Evolutionary conservation across 306 rosid species (phyloP).

Genomic region (Castanea mollissima): DNA sequence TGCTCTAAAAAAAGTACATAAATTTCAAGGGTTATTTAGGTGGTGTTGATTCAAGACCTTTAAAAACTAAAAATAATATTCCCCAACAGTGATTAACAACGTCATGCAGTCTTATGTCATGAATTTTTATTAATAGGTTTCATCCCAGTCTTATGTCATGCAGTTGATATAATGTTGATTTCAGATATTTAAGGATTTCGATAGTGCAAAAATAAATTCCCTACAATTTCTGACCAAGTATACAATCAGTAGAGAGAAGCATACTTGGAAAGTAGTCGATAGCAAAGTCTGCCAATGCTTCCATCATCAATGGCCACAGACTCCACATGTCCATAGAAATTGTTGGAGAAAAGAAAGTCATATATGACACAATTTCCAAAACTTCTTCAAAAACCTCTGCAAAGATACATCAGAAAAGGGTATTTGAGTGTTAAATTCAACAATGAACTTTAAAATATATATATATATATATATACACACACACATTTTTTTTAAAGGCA

Average conservation of each 20-base stretch:
- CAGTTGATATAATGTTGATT: no score
- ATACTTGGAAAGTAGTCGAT: conserved; percentile 89
- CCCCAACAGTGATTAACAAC: no score
- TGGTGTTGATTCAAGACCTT: no score
- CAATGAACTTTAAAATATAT: not conserved
- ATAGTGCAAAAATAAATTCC: not conserved
- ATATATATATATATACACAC: no score
- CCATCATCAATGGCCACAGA: conserved; percentile 98
- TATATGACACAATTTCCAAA: conserved; percentile 90
- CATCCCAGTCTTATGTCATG: no score
- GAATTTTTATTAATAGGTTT: no score
- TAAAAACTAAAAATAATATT: no score
- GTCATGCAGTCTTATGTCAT: no score
- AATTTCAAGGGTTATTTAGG: no score
- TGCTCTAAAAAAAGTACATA: no score
- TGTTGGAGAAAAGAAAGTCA: conserved; percentile 92
- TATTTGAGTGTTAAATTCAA: no score
- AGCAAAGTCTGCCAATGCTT: conserved; percentile 90
- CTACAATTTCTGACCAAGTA: not conserved
- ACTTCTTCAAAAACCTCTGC: conserved; percentile 99
- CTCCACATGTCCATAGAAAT: conserved; percentile 95
- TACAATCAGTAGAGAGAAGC: conserved; percentile 2
- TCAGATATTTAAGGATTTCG: no score
- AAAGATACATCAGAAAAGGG: conserved; percentile 13
- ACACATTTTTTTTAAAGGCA: not conserved